These are phyloP conservation scores for Colletotrichum plurivorum DNA, from an alignment of 2,329 filamentous ascomycete species.

Conservation along the genomic window DNA sequence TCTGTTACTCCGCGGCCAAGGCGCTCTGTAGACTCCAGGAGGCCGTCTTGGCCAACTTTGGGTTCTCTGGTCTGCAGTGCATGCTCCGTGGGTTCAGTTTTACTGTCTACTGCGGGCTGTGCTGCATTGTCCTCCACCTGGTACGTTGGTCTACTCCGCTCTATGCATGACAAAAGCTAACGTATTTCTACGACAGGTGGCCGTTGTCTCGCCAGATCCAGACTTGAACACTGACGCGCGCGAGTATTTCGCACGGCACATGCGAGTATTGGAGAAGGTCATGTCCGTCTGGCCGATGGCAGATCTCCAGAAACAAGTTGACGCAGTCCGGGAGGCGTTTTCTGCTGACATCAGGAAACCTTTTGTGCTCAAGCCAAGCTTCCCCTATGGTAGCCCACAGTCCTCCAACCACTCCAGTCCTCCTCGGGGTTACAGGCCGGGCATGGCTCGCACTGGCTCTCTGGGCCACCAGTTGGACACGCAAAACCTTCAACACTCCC, in stretches of 20 bases:
- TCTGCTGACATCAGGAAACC: slow-evolving; percentile 87
- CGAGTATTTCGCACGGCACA: slow-evolving; percentile 92
- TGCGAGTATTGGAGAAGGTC: slow-evolving; percentile 92
- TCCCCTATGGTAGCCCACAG: slow-evolving; percentile 87
- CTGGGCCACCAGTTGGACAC: slow-evolving; percentile 69
- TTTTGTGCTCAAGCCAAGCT: slow-evolving; percentile 89
- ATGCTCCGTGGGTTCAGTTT: slow-evolving; percentile 97
- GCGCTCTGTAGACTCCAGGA: slow-evolving; percentile 89
- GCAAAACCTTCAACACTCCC: slow-evolving; percentile 63
- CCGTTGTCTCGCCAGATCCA: slow-evolving; percentile 92
- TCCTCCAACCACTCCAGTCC: slow-evolving; percentile 75
- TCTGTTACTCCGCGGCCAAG: slow-evolving; percentile 89
- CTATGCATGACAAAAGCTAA: slow-evolving; percentile 9
- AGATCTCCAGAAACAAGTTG: slow-evolving; percentile 90
- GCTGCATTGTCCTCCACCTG: slow-evolving; percentile 92
- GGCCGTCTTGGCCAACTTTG: slow-evolving; percentile 81
- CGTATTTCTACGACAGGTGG: slow-evolving; percentile 72
- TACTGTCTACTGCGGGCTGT: slow-evolving; percentile 91
- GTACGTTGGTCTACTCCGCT: slow-evolving; percentile 68
- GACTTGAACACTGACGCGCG: slow-evolving; percentile 87
- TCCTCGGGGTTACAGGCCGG: slow-evolving; percentile 66
- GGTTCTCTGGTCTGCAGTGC: slow-evolving; percentile 84
- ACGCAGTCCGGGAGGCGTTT: slow-evolving; percentile 90
- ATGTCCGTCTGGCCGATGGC: slow-evolving; percentile 88
- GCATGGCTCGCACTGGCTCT: slow-evolving; percentile 61